Conservation (phyloP, 1,284 basidiomycete genomes). For the Takashimella tepidaria region DNA sequence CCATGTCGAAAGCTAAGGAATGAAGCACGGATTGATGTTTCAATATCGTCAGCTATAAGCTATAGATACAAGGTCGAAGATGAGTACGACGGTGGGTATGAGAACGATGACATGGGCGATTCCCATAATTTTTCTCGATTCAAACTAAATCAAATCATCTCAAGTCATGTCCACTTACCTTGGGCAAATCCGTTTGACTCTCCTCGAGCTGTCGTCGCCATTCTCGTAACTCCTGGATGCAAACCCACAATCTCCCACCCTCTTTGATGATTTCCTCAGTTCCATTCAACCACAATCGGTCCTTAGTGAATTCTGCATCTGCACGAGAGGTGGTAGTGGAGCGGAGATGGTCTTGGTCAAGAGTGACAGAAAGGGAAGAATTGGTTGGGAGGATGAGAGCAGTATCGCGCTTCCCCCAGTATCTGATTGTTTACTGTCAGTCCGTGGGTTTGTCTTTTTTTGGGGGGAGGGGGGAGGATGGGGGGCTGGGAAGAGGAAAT, state of each 20-base stretch:
- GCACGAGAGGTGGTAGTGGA: conserved; percentile 90
- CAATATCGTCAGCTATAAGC: neutral
- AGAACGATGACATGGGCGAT: too few species aligned
- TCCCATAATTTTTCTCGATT: too few species aligned
- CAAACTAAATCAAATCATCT: too few species aligned
- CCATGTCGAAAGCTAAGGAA: conserved; percentile 61
- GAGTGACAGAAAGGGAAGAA: conserved; percentile 92
- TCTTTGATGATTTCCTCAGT: conserved; percentile 81
- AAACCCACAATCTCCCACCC: conserved; percentile 72
- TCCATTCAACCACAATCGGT: conserved; percentile 92
- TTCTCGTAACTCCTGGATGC: conserved; percentile 81
- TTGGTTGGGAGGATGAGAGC: conserved; percentile 95
- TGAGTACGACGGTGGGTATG: too few species aligned
- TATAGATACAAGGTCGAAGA: too few species aligned
- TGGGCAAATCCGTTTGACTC: conserved; percentile 58
- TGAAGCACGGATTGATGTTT: too few species aligned
- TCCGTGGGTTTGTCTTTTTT: neutral
- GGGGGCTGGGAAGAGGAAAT: neutral
- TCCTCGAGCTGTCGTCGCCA: conserved; percentile 72
- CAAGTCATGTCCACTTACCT: too few species aligned
- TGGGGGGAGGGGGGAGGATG: too few species aligned
- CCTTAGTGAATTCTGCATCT: conserved; percentile 66
- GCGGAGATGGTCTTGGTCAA: conserved; percentile 91
- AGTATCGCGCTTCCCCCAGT: conserved; percentile 98
- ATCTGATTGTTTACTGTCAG: conserved; percentile 53